These are phyloP conservation scores for Saccharum officinarum DNA, from an alignment of 176 grass and related monocot species.

Conservation along the genomic window DNA sequence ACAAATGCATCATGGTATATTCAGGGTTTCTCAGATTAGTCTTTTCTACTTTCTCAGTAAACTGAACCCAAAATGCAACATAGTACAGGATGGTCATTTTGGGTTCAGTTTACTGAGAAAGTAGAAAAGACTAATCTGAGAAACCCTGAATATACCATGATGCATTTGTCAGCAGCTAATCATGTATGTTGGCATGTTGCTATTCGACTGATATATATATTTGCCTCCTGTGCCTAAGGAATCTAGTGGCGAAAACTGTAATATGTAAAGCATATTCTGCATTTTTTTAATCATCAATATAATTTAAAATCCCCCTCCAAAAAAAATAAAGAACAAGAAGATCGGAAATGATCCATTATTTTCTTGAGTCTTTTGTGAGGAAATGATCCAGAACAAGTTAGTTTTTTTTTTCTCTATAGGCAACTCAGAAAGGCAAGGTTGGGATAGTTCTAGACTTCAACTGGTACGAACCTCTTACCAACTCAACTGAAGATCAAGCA, in stretches of 20 bases:
- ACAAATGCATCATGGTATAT: not conserved
- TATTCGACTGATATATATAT: not conserved
- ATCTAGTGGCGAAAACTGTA: not conserved
- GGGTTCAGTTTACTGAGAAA: not conserved
- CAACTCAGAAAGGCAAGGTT: conserved; percentile 68
- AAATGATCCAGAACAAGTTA: not conserved
- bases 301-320: not conserved
- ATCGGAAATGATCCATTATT: no score
- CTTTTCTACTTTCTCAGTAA: not conserved
- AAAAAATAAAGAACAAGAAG: not conserved
- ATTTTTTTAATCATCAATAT: not conserved
- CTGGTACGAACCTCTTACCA: conserved; percentile 70
- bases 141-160: not conserved
- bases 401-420: conserved; percentile 31
- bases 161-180: not conserved
- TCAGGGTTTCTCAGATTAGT: not conserved
- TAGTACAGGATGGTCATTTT: no score
- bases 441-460: conserved; percentile 79
- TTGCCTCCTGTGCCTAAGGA: not conserved
- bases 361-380: not conserved
- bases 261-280: not conserved
- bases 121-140: not conserved
- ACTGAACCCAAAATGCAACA: not conserved
- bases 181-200: not conserved
- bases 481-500: conserved; percentile 60